Evolutionary conservation across 1,284 basidiomycete genomes (phyloP).

Genomic region (Ustilago hordei): DNA sequence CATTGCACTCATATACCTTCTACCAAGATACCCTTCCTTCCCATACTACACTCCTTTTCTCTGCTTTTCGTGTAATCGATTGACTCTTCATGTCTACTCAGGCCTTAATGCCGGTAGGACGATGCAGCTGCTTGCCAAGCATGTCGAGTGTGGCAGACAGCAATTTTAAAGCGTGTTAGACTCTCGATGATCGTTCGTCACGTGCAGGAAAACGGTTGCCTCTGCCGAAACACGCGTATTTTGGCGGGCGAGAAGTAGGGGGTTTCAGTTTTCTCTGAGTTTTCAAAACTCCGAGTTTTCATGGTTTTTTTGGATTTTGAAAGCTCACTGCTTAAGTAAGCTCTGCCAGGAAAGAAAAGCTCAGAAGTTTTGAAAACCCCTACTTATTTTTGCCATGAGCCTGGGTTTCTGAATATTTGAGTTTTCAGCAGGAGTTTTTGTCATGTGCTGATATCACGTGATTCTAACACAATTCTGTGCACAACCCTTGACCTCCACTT

Average conservation of each 20-base stretch:
- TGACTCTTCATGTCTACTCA: neutral
- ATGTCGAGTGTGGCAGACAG: neutral
- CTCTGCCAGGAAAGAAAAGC: too few species aligned
- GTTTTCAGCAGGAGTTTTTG: too few species aligned
- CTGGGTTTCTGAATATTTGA: too few species aligned
- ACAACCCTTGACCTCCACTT: too few species aligned
- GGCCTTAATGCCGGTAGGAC: neutral
- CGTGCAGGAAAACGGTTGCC: neutral
- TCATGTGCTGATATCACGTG: too few species aligned
- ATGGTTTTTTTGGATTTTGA: too few species aligned
- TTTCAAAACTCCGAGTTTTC: too few species aligned
- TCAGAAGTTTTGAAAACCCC: too few species aligned
- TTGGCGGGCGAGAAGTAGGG: neutral
- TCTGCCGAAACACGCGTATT: slow-evolving; percentile 3
- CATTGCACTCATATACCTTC: slow-evolving; percentile 8
- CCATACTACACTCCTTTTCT: neutral
- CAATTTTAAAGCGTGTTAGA: neutral
- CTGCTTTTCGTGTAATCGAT: neutral
- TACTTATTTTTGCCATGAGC: too few species aligned
- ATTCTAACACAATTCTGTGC: too few species aligned
- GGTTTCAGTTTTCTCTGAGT: too few species aligned
- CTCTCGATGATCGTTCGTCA: neutral
- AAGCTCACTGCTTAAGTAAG: too few species aligned
- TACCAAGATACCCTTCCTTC: neutral
- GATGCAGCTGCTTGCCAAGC: neutral